Percentiles rank a stretch among this genome's conserved stretches.
These are phyloP conservation scores for Auriscalpium microsporum DNA, from an alignment of 768 basidiomycete species.

Conservation along the genomic window DNA sequence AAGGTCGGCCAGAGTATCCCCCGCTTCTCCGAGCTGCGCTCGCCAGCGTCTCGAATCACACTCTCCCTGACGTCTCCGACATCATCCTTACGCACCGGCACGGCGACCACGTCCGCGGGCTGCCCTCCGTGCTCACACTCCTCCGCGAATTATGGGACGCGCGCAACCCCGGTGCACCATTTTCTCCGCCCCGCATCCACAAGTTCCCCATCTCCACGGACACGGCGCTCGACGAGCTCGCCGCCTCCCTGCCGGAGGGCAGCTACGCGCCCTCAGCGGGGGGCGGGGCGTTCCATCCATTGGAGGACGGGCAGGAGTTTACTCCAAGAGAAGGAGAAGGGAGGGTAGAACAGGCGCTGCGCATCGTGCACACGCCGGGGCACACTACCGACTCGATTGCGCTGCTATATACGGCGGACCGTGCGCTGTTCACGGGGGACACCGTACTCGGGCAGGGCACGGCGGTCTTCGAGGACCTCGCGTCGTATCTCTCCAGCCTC, in stretches of 20 bases:
- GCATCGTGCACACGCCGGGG: constrained; percentile 79
- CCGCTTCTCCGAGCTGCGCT: constrained; percentile 58
- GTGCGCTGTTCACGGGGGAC: constrained; percentile 82
- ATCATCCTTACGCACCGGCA: constrained; percentile 92
- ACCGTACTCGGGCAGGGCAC: constrained; percentile 88
- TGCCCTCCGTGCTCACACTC: constrained; percentile 60
- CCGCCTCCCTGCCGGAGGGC: constrained; percentile 33
- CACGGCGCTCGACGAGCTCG: constrained; percentile 31
- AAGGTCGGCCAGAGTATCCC: constrained; percentile 62
- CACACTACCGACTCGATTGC: constrained; percentile 85
- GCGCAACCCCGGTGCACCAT: constrained; percentile 31
- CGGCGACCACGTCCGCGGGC: constrained; percentile 74
- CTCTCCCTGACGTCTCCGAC: constrained; percentile 64
- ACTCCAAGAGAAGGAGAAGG: constrained; percentile 6
- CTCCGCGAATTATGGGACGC: constrained; percentile 56
- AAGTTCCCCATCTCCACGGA: constrained; percentile 49
- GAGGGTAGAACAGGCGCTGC: constrained; percentile 31
- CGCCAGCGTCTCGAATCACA: constrained; percentile 28
- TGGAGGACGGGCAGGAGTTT: constrained; percentile 48
- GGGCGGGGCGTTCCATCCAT: constrained; percentile 46
- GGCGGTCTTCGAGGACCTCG: constrained; percentile 80
- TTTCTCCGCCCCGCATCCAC: constrained; percentile 63
- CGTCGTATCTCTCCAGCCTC: constrained; percentile 58
- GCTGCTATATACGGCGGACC: constrained; percentile 59
- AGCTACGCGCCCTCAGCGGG: constrained; percentile 35